phyloP scores from a whole-genome alignment of 345 rosid genomes.

The Psidium guajava region DNA sequence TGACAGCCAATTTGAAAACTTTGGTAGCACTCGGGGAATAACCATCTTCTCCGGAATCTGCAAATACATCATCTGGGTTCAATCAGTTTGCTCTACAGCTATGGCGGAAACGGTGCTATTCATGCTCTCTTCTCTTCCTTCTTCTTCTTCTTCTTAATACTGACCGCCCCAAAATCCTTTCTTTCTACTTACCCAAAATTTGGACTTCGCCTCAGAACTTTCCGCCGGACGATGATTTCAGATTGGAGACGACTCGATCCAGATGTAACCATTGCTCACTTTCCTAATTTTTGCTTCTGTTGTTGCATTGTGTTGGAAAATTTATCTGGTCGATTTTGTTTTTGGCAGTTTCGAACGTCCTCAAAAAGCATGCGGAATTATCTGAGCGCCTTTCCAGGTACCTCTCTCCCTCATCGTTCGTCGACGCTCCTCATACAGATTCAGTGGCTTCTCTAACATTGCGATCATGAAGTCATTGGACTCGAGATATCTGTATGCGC shows the following conservation, averaged over 20 bases:
- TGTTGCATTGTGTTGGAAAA: constrained; percentile 1
- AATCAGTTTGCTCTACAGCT: neutral
- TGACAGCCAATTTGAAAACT: neutral
- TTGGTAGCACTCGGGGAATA: neutral
- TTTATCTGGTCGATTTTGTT: constrained; percentile 1
- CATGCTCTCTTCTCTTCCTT: neutral
- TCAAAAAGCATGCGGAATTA: constrained; percentile 74
- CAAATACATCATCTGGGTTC: neutral
- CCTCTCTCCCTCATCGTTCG: neutral
- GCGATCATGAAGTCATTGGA: neutral
- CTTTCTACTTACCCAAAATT: neutral
- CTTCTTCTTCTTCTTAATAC: neutral
- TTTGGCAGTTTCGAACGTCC: constrained; percentile 62
- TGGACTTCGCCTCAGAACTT: neutral
- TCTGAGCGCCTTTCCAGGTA: constrained; percentile 79
- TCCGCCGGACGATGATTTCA: neutral
- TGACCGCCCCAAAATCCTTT: neutral
- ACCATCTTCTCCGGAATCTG: neutral
- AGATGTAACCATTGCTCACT: neutral
- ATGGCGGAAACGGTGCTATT: neutral
- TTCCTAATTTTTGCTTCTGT: neutral
- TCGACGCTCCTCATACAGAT: neutral
- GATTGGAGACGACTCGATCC: neutral
- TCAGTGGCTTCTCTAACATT: neutral
- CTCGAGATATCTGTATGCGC: neutral